Evolutionary conservation across 352 stramenopile species (phyloP), one percentile per base, ranked within the genome.

Genomic region (Aphanomyces astaci): DNA sequence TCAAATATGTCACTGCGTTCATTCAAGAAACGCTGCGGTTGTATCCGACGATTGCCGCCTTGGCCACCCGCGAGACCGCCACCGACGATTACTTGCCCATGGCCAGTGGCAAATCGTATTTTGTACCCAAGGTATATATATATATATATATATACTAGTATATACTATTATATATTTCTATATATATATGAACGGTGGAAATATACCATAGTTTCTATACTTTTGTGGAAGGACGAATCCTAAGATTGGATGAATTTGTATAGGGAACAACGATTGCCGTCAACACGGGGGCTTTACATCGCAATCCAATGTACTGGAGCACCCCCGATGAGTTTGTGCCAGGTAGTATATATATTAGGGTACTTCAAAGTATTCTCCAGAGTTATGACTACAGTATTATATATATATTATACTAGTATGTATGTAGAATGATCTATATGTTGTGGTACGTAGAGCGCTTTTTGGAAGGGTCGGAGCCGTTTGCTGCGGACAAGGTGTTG

Each of bases 41-140:
- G 11, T 68, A 51, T 25, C 62, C 62, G 1, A 68, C 62, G 24
- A 59, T 68, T 24, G 25, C 62, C 3, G 22, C 10, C 17, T 32
- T 68, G 22, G 48, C 62, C 10, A 59, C 22, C 27, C 62, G 62
- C 22, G 39, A 46, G 5, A 31, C 43, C 25, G 19, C 5, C 2
- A 24, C 5, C 4, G 46, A 68, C 27, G 62, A 68, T 31, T 28
- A 39, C 17, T 10, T 68, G 2, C 62, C 62, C 22, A 28, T 60
- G 10, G 39, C 25, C n/a, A 30, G 10, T 11, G 48, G 51, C 27
- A 68, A 68, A n/a, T 27, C 62, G 4, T 17, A 46, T 22, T 68
- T 68, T 36, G 39, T 68, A 13, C 62, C 62, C 30, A 68, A 68
- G 33, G 62, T 68, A 45, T 25, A 30, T n/a, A n/a, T n/a, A n/a